A percentile compares a stretch with the other conserved stretches of the same genome.
Evolutionary conservation across 2,329 filamentous ascomycete species (phyloP).

Genomic region (Aureobasidium zeae): DNA sequence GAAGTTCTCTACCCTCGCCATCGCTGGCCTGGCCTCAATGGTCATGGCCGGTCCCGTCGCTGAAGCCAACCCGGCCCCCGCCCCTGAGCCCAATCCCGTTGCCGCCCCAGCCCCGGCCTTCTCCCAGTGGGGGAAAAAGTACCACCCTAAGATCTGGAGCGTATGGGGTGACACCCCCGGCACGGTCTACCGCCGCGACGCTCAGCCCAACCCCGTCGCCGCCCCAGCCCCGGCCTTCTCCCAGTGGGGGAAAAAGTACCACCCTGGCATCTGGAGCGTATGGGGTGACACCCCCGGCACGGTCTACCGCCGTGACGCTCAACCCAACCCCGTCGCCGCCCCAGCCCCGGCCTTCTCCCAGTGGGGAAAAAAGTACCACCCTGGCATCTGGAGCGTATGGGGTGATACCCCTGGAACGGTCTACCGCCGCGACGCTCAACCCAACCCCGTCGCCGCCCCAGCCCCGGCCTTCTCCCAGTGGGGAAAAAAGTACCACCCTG

Average conservation of each 20-base stretch:
- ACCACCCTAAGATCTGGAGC: background rate
- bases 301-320: background rate
- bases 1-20: constrained; percentile 20
- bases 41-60: constrained; percentile 22
- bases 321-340: background rate
- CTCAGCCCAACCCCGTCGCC: constrained; percentile 9
- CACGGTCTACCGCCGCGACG: constrained; percentile 20
- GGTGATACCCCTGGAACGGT: constrained; percentile 16
- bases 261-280: background rate
- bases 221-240: constrained; percentile 9
- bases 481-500: constrained; percentile 8
- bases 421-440: constrained; percentile 19
- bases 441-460: background rate
- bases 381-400: constrained; percentile 9
- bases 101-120: constrained; percentile 9
- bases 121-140: constrained; percentile 4
- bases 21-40: constrained; percentile 12
- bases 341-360: background rate
- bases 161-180: constrained; percentile 16
- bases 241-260: background rate
- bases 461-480: background rate
- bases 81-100: constrained; percentile 11
- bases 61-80: constrained; percentile 20
- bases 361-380: background rate
- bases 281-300: constrained; percentile 3